Conservation (phyloP, 1,139 yeast genomes). For the Blastobotrys aristatus region DNA sequence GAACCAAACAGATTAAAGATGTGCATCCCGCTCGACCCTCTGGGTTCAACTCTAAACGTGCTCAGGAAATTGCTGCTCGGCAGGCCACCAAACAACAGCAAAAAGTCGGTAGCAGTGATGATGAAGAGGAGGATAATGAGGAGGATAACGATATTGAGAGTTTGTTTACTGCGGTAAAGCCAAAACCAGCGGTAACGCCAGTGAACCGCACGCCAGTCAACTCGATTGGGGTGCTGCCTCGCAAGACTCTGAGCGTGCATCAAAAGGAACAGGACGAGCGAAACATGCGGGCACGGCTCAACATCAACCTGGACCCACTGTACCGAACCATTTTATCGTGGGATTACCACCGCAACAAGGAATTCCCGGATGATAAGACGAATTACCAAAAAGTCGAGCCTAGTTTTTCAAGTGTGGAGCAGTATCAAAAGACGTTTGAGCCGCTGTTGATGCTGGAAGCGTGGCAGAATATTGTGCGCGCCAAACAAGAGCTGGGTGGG, state of each 20-base stretch:
- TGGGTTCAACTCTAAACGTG: conserved; percentile 55
- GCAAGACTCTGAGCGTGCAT: background rate
- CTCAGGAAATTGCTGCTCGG: conserved; percentile 20
- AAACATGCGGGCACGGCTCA: conserved; percentile 71
- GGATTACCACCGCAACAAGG: conserved; percentile 59
- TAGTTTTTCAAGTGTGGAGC: conserved; percentile 50
- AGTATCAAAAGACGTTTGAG: conserved; percentile 63
- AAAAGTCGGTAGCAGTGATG: conserved; percentile 9
- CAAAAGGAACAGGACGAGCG: conserved; percentile 61
- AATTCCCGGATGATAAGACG: conserved; percentile 49
- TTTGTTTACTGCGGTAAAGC: conserved; percentile 21
- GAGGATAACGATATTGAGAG: conserved; percentile 28
- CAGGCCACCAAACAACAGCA: conserved; percentile 13
- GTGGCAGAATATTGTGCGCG: conserved; percentile 84
- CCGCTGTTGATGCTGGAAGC: conserved; percentile 85
- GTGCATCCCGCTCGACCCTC: conserved; percentile 71
- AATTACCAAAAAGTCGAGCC: conserved; percentile 42
- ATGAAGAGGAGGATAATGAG: conserved; percentile 29
- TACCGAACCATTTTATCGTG: conserved; percentile 68
- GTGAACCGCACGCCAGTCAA: background rate
- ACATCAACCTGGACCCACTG: conserved; percentile 72
- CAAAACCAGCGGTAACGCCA: conserved; percentile 1
- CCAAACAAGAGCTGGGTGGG: conserved; percentile 51
- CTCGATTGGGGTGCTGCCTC: background rate
- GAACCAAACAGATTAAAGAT: conserved; percentile 29